Conservation (phyloP, 2,329 filamentous ascomycete species). For the Biscogniauxia marginata region DNA sequence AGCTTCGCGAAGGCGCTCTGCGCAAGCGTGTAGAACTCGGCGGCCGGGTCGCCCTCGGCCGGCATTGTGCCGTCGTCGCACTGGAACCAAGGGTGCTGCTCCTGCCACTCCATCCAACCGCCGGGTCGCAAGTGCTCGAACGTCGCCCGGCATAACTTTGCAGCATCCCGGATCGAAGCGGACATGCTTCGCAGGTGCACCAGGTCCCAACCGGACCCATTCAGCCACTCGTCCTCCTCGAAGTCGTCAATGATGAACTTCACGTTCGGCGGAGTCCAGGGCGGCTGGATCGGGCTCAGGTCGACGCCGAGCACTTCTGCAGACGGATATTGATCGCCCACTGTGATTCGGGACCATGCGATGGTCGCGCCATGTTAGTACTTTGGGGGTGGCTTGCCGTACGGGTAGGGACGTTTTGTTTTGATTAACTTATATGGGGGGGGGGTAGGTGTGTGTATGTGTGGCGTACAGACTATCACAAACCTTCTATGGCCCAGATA, state of each 20-base stretch:
- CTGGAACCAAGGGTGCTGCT: conserved; percentile 40
- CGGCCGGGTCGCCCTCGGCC: conserved; percentile 38
- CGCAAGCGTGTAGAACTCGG: conserved; percentile 28
- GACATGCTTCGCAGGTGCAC: conserved; percentile 52
- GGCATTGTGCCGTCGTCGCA: conserved; percentile 44
- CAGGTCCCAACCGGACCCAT: conserved; percentile 48
- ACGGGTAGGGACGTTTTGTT: too few relatives aligned
- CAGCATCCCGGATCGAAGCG: conserved; percentile 49
- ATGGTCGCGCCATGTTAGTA: conserved; percentile 3
- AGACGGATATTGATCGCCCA: conserved; percentile 18
- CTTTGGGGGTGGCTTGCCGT: too few relatives aligned
- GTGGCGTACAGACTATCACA: conserved; percentile 44
- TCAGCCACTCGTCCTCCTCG: conserved; percentile 47
- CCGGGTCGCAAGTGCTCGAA: conserved; percentile 42
- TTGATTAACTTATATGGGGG: conserved; percentile 33
- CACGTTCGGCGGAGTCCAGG: conserved; percentile 47
- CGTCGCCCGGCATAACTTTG: conserved; percentile 42
- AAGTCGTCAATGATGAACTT: conserved; percentile 54
- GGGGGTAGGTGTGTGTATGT: conserved; percentile 65
- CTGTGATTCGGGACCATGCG: background rate
- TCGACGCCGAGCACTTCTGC: conserved; percentile 23
- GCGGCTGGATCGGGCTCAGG: conserved; percentile 24
- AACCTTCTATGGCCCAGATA: conserved; percentile 54
- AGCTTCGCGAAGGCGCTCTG: conserved; percentile 33
- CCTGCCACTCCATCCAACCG: conserved; percentile 53